Evolutionary conservation across 768 basidiomycete species (phyloP), one percentile per base, ranked within the genome.

Genomic region (Auriscalpium vulgare): DNA sequence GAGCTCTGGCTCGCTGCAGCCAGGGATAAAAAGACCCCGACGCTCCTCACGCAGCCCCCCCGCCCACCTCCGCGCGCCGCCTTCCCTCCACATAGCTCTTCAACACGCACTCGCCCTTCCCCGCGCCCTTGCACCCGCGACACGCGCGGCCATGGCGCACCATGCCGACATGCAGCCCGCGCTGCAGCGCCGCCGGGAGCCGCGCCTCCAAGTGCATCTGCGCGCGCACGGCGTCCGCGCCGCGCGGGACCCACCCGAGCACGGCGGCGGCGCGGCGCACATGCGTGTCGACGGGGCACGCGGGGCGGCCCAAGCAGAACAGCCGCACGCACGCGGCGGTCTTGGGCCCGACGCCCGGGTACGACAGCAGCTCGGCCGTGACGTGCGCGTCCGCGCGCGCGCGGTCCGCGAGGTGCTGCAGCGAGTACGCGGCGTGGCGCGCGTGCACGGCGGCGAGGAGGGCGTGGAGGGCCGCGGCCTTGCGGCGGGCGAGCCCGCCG

Each of bases 271-370:
- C 64, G 14, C 83, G 71, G 61, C 75, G 84, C 23, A 85, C 77
- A 58, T 84, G 82, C 8, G 83, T 85, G 57, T 85, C 83, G 50
- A 85, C 83, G 0, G 83, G 80, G 55, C 84, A 84, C 0, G 80
- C 78, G 47, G 79, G 72, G n/a, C 83, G 71, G 5, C 78, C 81
- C 7, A 85, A 70, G 59, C 80, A 82, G 65, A 84, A 82, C 21
- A 83, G 71, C 13, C 83, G 66, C 0, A 85, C 82, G 57, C 83
- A 84, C 1, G 82, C 79, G 1, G 81, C 82, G 1, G 82, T 83
- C 67, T 84, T 84, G 1, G 81, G 82, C 1, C 83, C 82, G 10
- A 85, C 82, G 1, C 82, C 83, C 35, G 75, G 67, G 55, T 79
- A 79, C 4, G 80, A 75, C 13, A 82, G 75, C 29, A 84, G 73